Evolutionary conservation across 768 basidiomycete genomes (phyloP), one percentile per base, ranked within the genome.

Genomic region (Melanogaster broomeanus): DNA sequence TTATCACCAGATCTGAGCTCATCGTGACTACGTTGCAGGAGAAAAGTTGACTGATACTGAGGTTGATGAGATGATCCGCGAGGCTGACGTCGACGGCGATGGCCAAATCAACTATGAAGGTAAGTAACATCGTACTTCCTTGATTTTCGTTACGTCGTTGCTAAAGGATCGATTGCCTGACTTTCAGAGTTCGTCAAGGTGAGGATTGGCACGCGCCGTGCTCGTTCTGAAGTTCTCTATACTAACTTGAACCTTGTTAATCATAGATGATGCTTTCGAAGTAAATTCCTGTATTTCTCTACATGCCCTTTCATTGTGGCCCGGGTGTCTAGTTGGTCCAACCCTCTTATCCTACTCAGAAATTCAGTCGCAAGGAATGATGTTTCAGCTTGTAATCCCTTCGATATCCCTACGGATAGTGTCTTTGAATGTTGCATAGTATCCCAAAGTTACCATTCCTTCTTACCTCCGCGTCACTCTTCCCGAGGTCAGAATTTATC

Each of bases 41-140:
- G 93, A 95, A 78, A 93, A 93, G 71, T 76, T 94, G 51, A 80
- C 89, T 12, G 92, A 94, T 57, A 77, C 65, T 8, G 93, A 96
- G 72, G 92, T 95, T 57, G 89, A 92, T 54, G 93, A 95, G 77
- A 95, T 97, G 93, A 97, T 97, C 67, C 85, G 93, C 48, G 94
- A 97, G 74, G 94, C 93, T 50, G 93, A 97, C 67, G 80, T 92
- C 45, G 92, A 97, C 64, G 93, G 94, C 45, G 91, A 93, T 68
- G 92, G 92, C n/a, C 90, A 92, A 73, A 90, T 91, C 73, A 88
- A 90, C 72, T 93, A 90, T 66, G 85, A 89, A 2, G 88, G 88
- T 87, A 52, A 50, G 80, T 63, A 58, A 8, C 19, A 18, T 28
- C 10, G 18, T 1, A 7, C 35, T n/a, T 37, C 19, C 1, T 6